Percentiles rank a stretch among this genome's conserved stretches.
phyloP scores from a whole-genome alignment of 108 stramenopile genomes.

The Parietichytrium sp. region DNA sequence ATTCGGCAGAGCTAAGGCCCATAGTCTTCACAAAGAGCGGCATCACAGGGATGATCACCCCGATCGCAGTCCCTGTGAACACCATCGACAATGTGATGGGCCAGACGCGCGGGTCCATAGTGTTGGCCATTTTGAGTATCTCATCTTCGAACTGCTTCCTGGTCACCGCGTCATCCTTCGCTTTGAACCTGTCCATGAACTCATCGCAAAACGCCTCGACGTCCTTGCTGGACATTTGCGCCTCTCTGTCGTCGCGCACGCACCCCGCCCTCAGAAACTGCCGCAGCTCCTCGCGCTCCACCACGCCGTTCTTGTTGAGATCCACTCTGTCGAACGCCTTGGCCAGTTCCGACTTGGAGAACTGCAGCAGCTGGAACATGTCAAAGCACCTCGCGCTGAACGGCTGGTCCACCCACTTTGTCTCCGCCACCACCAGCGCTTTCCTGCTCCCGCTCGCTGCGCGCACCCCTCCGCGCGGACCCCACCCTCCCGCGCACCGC shows the following conservation, averaged over 20 bases:
- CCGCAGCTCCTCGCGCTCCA: constrained; percentile 27
- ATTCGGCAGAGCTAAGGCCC: constrained; percentile 68
- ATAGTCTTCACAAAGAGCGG: constrained; percentile 71
- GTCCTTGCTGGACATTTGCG: not conserved
- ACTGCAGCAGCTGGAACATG: constrained; percentile 21
- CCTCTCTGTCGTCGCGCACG: not conserved
- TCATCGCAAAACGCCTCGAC: not conserved
- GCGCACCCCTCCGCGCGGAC: no score
- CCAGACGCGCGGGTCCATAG: constrained; percentile 50
- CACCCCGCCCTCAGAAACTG: not conserved
- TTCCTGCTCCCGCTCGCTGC: not conserved
- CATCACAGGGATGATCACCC: constrained; percentile 74
- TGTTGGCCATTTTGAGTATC: not conserved
- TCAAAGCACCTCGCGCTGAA: not conserved
- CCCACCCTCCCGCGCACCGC: no score
- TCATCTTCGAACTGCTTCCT: not conserved
- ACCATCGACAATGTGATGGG: constrained; percentile 78
- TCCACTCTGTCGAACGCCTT: constrained; percentile 8
- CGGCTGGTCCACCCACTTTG: constrained; percentile 23
- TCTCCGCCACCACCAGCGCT: constrained; percentile 1
- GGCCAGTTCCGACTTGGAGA: not conserved
- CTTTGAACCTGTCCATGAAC: no score
- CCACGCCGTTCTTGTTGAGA: constrained; percentile 25
- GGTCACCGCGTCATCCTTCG: constrained; percentile 18
- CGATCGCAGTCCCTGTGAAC: constrained; percentile 74